Percentiles rank a stretch among this genome's conserved stretches.
Evolutionary conservation across 2,329 filamentous ascomycete species (phyloP).

Genomic region (Penicillium sp.): DNA sequence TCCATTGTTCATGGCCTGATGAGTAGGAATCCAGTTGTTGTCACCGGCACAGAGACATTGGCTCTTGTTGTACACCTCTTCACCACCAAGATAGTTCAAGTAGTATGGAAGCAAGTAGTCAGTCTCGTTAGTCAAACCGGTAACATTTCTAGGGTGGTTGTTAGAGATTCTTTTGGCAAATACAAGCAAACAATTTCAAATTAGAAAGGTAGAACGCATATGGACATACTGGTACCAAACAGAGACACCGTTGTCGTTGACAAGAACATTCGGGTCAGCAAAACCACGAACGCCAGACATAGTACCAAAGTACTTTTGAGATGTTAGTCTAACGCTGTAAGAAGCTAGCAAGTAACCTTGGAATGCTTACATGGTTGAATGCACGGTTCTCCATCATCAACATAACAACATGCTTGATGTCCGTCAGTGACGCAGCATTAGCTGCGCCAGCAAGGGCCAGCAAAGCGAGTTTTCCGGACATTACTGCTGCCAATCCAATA

Average conservation of each 20-base stretch:
- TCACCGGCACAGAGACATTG: conserved; percentile 9
- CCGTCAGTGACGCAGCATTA: conserved; percentile 32
- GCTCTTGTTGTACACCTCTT: conserved; percentile 12
- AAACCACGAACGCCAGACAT: conserved; percentile 55
- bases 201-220: not conserved
- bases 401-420: conserved; percentile 56
- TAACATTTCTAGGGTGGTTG: not conserved
- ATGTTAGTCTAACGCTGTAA: conserved; percentile 29
- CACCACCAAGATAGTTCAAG: conserved; percentile 11
- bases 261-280: conserved; percentile 53
- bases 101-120: conserved; percentile 9
- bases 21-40: conserved; percentile 12
- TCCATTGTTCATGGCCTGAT: conserved; percentile 5
- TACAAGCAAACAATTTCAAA: not conserved
- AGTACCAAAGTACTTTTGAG: conserved; percentile 55
- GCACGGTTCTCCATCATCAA: conserved; percentile 54
- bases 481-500: no score
- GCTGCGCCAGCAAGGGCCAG: conserved; percentile 8
- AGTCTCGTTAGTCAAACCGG: not conserved
- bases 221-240: conserved; percentile 46
- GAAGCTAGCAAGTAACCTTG: not conserved
- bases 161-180: not conserved
- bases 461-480: no score
- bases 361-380: conserved; percentile 29
- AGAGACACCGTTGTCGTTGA: conserved; percentile 42